Evolutionary conservation across 2,329 filamentous ascomycete genomes (phyloP).

Genomic region (Cladosporium sp.): DNA sequence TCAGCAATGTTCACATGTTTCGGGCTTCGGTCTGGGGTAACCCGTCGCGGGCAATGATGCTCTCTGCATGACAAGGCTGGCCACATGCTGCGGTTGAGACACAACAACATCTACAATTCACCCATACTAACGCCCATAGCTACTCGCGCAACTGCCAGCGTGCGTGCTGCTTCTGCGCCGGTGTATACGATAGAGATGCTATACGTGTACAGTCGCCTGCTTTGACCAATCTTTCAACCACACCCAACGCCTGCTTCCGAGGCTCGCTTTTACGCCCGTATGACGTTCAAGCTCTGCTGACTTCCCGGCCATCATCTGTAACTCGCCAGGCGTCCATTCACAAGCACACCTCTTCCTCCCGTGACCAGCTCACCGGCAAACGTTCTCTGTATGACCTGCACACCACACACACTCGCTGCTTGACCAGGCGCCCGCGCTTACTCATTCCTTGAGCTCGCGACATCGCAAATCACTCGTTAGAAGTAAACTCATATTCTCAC

Average conservation of each 20-base stretch:
- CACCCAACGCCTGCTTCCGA: neutral
- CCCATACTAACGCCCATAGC: neutral
- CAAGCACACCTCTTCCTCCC: neutral
- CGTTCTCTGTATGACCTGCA: neutral
- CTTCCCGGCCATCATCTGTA: neutral
- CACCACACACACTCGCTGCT: neutral
- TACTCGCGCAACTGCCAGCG: neutral
- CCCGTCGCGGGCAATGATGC: neutral
- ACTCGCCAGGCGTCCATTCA: neutral
- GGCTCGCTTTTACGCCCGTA: constrained; percentile 5
- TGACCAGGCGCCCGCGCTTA: neutral
- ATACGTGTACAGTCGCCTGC: neutral
- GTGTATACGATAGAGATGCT: no score
- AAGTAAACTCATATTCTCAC: neutral
- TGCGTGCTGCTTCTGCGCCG: no score
- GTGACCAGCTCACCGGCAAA: neutral
- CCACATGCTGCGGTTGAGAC: neutral
- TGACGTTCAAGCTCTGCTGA: constrained; percentile 11
- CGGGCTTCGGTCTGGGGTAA: neutral
- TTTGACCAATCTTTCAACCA: neutral
- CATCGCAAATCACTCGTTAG: neutral
- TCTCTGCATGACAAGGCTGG: neutral
- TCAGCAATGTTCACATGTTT: no score
- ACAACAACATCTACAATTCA: neutral
- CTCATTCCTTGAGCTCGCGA: neutral